Base-by-base conservation (phyloP, 1,284 basidiomycete species). In the Leccinum pachyderme region DNA sequence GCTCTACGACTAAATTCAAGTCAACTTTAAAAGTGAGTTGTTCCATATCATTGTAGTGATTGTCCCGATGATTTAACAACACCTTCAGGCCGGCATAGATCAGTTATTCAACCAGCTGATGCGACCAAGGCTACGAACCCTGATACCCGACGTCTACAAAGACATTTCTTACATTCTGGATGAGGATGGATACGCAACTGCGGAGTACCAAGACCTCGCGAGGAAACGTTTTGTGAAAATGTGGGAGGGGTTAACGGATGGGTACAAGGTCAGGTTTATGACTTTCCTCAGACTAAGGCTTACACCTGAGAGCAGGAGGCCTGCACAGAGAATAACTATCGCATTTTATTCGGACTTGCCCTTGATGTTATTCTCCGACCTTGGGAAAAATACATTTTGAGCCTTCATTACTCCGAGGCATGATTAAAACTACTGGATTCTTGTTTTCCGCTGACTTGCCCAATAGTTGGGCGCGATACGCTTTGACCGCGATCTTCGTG, bases 61-160 rank as follows among this genome's bases (percentile, higher is more conserved):
- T 57, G 7, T 51, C 58, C 54, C 53, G 15, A 59, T 27, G 39
- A 39, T 52, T 7, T 7, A 27, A 25, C 15, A 9, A 32, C 29
- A 45, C 58, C 49, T 63, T 53, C 35, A 95, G 87, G 79, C 83
- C 9, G 93, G 95, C 33, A 79, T 98, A 41, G 96, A 98, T 62
- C 93, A 95, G 64, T 77, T 98, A 24, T 98, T 98, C 77, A 95
- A 93, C 60, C 93, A 97, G 66, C 79, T 98, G 8, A 81, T 95
- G 54, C 82, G 93, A 25, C 93, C 95, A 0, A 87, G 88, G 55
- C 71, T 99, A 32, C 84, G 95, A 18, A 88, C 84, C 11, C 76
- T 99, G 47, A 80, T 98, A 37, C 73, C 84, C 4, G 96, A 99
- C 54, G 82, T 94, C 9, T 97, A 97, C 72, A 91, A 87, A 64